Evolutionary conservation across 352 stramenopile species (phyloP), one percentile per base, ranked within the genome.

Genomic region (Phytophthora idaei): DNA sequence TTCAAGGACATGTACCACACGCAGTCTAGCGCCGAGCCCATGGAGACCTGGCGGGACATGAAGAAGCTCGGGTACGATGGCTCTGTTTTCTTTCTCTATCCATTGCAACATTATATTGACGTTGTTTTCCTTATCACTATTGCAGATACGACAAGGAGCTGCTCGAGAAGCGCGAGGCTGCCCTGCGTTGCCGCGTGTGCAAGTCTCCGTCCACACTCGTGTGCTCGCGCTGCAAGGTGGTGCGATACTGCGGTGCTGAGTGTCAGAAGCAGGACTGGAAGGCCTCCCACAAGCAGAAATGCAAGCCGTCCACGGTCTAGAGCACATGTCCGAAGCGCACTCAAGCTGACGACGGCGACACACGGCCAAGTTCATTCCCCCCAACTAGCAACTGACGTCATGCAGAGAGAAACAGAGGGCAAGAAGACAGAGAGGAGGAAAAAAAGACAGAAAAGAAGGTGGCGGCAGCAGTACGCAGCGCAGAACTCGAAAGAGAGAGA

Each of bases 1-100:
- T 96, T 94, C 72, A 94, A 94, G 77, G 88, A 96, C 67, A 96
- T 96, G 86, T 96, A 96, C 83, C 88, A 94, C 76, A 96, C 88
- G 69, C 88, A 96, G 74, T 94, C 88, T 61, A 95, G 88, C 69
- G 87, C 87, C 36, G 88, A 96, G 75, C 85, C 87, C 14, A 86
- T 92, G 74, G 88, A 96, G 80, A 96, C 88, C 48, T 96, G 88
- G 88, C 87, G 87, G 66, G 88, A 96, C 73, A 86, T 96, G 82
- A 89, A 92, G 73, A 93, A 93, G 74, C 87, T 96, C 21, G 85
- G 88, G 83, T 95, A 76, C 51, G 83, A 74, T 39, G 10, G 10
- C 9, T 46, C 15, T 4, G 9, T 44, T 49, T 49, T 28, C 8
- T 61, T 4, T 29, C 25, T 51, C 31, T 50, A n/a, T 6, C 10